Conservation (phyloP, 805 yeast genomes). For the Lachancea fermentati region DNA sequence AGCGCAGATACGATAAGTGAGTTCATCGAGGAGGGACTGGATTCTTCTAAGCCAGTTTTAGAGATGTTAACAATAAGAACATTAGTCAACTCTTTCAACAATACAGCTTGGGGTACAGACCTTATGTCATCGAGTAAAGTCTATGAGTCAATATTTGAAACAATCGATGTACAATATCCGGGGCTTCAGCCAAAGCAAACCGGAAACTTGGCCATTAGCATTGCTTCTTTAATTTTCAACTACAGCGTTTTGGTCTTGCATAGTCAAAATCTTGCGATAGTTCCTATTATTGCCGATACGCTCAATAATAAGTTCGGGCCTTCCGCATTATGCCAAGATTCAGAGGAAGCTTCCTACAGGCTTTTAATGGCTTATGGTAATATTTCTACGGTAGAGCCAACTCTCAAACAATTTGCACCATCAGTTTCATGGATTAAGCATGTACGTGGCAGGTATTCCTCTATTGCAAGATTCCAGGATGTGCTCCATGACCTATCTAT, state of each 20-base stretch:
- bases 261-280: conserved; percentile 26
- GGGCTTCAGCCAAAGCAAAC: conserved; percentile 24
- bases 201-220: conserved; percentile 35
- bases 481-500: conserved; percentile 15
- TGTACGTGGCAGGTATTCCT: conserved; percentile 17
- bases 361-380: conserved; percentile 60
- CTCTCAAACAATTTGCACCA: conserved; percentile 27
- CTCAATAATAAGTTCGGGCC: conserved; percentile 27
- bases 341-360: conserved; percentile 67
- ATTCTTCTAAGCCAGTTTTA: conserved; percentile 21
- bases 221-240: conserved; percentile 47
- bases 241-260: conserved; percentile 38
- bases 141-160: conserved; percentile 38
- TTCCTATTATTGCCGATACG: conserved; percentile 29
- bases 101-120: conserved; percentile 42
- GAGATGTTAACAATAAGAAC: conserved; percentile 53
- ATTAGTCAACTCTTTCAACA: conserved; percentile 48
- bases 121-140: conserved; percentile 32
- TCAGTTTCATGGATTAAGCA: conserved; percentile 29
- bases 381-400: conserved; percentile 33
- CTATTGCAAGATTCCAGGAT: conserved; percentile 21
- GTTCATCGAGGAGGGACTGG: conserved; percentile 39
- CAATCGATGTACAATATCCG: conserved; percentile 28
- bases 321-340: conserved; percentile 30
- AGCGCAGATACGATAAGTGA: conserved; percentile 37